Evolutionary conservation across 2,329 filamentous ascomycete species (phyloP).

Genomic region (Colletotrichum abscissum): DNA sequence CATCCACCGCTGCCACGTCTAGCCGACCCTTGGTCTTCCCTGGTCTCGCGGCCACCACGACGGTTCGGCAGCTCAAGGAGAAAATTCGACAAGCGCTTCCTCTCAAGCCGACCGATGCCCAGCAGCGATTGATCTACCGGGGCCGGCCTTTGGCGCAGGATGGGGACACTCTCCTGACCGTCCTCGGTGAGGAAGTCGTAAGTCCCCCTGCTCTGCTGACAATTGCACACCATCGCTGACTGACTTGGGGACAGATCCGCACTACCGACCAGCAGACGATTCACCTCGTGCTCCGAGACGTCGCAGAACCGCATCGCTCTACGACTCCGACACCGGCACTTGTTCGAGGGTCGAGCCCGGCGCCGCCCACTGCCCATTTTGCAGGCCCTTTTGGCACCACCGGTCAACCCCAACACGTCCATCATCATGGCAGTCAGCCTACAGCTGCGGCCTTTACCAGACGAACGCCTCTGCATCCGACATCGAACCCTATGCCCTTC

Average conservation of each 20-base stretch:
- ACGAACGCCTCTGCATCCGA: constrained; percentile 43
- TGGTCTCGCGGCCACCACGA: constrained; percentile 60
- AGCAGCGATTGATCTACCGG: constrained; percentile 70
- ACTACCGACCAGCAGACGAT: constrained; percentile 58
- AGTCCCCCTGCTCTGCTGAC: constrained; percentile 38
- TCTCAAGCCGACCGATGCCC: constrained; percentile 62
- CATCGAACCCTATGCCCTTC: constrained; percentile 41
- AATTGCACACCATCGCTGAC: constrained; percentile 17
- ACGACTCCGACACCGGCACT: constrained; percentile 40
- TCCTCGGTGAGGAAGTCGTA: constrained; percentile 68
- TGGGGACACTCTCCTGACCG: constrained; percentile 64
- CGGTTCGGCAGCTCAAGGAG: constrained; percentile 67
- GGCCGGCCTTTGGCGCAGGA: constrained; percentile 67
- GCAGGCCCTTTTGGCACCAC: constrained; percentile 33
- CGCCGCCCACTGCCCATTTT: constrained; percentile 36
- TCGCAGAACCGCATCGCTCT: constrained; percentile 41
- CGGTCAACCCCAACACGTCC: constrained; percentile 39
- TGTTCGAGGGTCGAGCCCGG: constrained; percentile 39
- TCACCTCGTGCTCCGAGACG: constrained; percentile 63
- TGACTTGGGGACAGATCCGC: constrained; percentile 32
- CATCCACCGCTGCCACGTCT: constrained; percentile 61
- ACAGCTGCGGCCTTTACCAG: constrained; percentile 42
- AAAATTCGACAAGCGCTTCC: constrained; percentile 65
- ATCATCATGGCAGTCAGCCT: constrained; percentile 43
- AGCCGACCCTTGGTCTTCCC: constrained; percentile 62